Percentiles rank a stretch among this genome's conserved stretches.
These are phyloP conservation scores for Diplocarpon rosae DNA, from an alignment of 2,329 filamentous ascomycete species.

Conservation along the genomic window DNA sequence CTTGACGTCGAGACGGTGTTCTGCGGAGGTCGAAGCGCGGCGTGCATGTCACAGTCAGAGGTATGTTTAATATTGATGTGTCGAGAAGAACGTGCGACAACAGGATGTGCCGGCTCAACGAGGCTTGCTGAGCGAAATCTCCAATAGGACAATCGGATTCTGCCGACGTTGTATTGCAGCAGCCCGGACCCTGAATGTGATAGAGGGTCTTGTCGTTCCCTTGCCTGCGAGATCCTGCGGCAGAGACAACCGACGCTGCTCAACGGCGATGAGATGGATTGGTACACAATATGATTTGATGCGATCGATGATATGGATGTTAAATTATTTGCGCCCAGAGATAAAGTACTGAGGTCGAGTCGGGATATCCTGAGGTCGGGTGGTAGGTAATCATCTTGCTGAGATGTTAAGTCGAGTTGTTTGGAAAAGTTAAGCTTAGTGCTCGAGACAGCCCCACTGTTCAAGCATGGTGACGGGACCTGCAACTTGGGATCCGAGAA, in stretches of 20 bases:
- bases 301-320: no score
- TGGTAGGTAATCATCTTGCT: no score
- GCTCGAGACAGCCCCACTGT: no score
- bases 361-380: no score
- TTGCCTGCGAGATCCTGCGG: not conserved
- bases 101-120: conserved; percentile 1
- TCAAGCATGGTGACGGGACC: no score
- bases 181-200: not conserved
- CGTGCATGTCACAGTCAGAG: not conserved
- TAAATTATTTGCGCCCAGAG: no score
- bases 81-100: conserved; percentile 3
- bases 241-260: no score
- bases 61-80: not conserved
- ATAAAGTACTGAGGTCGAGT: no score
- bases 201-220: not conserved
- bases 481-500: no score
- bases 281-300: no score
- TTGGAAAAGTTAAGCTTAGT: no score
- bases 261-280: not conserved
- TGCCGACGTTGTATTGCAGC: conserved; percentile 1
- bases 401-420: no score
- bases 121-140: conserved; percentile 2
- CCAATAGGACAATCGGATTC: conserved; percentile 7
- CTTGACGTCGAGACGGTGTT: not conserved
- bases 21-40: not conserved